Evolutionary conservation across 2,329 filamentous ascomycete species (phyloP).

Genomic region (Neonectria magnoliae): DNA sequence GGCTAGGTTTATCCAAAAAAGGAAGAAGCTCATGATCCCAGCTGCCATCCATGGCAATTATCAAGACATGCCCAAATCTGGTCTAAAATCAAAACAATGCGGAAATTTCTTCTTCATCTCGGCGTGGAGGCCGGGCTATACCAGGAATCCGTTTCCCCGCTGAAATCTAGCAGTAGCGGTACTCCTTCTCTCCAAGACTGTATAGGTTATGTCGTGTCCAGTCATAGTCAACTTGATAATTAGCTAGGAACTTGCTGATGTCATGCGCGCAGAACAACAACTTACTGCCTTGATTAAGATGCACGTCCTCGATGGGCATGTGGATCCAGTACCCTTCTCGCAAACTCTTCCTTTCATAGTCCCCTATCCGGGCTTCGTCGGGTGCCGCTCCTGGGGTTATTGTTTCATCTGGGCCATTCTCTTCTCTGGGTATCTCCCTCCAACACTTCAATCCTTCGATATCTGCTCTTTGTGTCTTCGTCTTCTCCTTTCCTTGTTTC

Average conservation of each 20-base stretch:
- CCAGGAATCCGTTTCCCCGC: neutral
- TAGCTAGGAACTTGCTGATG: neutral
- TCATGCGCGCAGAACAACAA: neutral
- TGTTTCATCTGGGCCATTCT: neutral
- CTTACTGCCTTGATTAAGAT: conserved; percentile 19
- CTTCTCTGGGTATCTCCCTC: conserved; percentile 19
- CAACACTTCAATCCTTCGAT: conserved; percentile 32
- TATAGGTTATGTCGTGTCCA: conserved; percentile 22
- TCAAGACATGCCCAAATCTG: neutral
- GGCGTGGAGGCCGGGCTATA: neutral
- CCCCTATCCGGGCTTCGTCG: neutral
- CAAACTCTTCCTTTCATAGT: neutral
- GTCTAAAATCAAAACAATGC: neutral
- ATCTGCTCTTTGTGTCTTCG: conserved; percentile 25
- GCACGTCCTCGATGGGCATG: conserved; percentile 24
- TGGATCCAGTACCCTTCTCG: conserved; percentile 33
- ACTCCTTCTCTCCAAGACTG: conserved; percentile 20
- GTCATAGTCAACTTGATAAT: conserved; percentile 18
- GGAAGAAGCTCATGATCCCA: neutral
- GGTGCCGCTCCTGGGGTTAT: neutral
- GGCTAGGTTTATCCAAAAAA: neutral
- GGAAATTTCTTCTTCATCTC: neutral
- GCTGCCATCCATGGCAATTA: neutral
- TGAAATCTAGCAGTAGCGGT: conserved; percentile 17
- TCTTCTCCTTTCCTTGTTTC: conserved; percentile 23